Base-by-base conservation (phyloP, 176 grass and related monocot species). In the Tuctoria greenei region DNA sequence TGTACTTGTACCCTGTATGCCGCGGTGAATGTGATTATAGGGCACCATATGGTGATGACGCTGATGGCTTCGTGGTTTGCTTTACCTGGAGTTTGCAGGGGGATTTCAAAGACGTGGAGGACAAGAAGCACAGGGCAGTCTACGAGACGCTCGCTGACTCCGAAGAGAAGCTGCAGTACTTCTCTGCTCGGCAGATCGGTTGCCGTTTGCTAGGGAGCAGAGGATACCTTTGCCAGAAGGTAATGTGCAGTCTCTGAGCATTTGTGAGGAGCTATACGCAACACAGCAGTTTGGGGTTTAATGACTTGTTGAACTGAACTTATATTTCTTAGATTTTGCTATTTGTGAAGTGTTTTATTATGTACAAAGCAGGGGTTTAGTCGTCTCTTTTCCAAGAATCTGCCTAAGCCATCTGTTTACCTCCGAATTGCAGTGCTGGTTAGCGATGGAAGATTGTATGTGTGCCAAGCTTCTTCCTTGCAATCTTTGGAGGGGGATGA, bases 371-470 rank as follows among this genome's bases (percentile, higher is more conserved):
- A 5, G 3, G 7, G 8, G 2, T 38, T 73, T 66, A n/a, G 12
- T 47, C 4, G 18, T 58, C 18, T 37, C 24, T n/a, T 28, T 38
- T 64, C 64, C 28, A 37, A 41, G 21, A 72, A 49, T 66, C 26
- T 67, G 0, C 25, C 76, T 93, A 55, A 20, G 24, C 77, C 24
- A 78, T n/a, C 25, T 39, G 7, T 15, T 36, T 47, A 72, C 7
- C 21, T 67, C 38, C 70, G 51, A 73, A 72, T 78, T 91, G 31
- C 78, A 97, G 95, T 97, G 95, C 68, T 97, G 95, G 95, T 68
- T 97, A 61, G 83, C 95, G 27, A 81, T 75, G 63, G 95, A 93
- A 86, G 95, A 93, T 55, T 97, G 95, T 59, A 93, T 92, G 91
- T 97, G 95, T 72, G 42, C 91, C 50, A 89, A 76, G 31, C 46